Evolutionary conservation across 306 rosid species (phyloP).

Genomic region (Prunus padus): DNA sequence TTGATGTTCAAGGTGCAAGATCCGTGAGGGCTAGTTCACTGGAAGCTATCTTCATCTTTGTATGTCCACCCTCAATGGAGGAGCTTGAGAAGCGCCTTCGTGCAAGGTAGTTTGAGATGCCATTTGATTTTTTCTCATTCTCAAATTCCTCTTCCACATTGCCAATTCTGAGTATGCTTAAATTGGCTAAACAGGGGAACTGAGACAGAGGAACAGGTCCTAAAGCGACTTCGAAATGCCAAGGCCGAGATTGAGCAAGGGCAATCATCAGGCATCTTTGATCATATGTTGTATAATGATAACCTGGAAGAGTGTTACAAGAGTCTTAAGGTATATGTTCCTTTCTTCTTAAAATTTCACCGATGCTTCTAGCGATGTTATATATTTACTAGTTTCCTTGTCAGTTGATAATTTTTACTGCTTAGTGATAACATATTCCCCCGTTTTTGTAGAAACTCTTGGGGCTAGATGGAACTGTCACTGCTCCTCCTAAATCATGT

Average conservation of each 20-base stretch:
- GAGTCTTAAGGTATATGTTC: constrained; percentile 57
- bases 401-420: background rate
- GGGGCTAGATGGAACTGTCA: constrained; percentile 58
- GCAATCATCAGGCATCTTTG: constrained; percentile 62
- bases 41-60: constrained; percentile 78
- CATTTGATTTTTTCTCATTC: constrained; percentile 16
- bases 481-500: constrained; percentile 48
- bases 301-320: constrained; percentile 71
- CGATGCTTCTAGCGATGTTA: background rate
- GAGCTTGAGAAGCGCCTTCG: constrained; percentile 98
- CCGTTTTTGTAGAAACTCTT: constrained; percentile 53
- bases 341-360: background rate
- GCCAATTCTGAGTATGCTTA: constrained; percentile 15
- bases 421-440: background rate
- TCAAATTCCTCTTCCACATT: constrained; percentile 5
- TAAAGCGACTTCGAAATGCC: constrained; percentile 78
- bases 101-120: constrained; percentile 55
- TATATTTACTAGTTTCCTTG: background rate
- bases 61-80: constrained; percentile 84
- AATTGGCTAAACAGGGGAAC: constrained; percentile 64
- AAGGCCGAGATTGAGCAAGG: constrained; percentile 83
- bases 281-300: constrained; percentile 69
- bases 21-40: constrained; percentile 75
- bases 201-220: constrained; percentile 87
- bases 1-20: constrained; percentile 97